Evolutionary conservation across 352 stramenopile species (phyloP).

Genomic region (Globisporangium recalcitrans): DNA sequence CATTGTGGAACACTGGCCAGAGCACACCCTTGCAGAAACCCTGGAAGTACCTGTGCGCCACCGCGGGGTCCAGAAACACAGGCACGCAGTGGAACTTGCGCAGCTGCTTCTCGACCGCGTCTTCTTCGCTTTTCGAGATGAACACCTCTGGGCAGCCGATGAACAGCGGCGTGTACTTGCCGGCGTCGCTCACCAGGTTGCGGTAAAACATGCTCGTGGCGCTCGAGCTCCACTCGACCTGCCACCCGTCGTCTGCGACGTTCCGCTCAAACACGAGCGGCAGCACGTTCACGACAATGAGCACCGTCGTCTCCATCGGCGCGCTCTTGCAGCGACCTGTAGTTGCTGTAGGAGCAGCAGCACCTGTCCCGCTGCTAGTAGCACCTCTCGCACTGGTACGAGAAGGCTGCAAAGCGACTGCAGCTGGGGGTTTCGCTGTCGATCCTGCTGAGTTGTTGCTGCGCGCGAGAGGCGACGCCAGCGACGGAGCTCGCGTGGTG

Average conservation of each 20-base stretch:
- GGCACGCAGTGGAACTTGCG: constrained; percentile 92
- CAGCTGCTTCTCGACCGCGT: constrained; percentile 67
- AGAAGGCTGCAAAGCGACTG: too few relatives aligned
- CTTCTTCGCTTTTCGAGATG: constrained; percentile 48
- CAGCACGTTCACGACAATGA: constrained; percentile 80
- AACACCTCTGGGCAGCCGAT: constrained; percentile 77
- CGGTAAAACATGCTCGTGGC: constrained; percentile 75
- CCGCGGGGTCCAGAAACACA: constrained; percentile 89
- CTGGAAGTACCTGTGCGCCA: constrained; percentile 86
- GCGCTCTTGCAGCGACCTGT: background rate
- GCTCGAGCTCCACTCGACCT: constrained; percentile 66
- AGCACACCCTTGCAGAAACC: constrained; percentile 97
- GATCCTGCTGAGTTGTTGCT: background rate
- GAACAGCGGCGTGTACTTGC: constrained; percentile 58
- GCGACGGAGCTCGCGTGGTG: background rate
- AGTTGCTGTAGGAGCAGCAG: background rate
- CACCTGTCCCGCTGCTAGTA: too few relatives aligned
- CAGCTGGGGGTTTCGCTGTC: background rate
- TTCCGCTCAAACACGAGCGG: constrained; percentile 67
- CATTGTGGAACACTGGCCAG: constrained; percentile 97
- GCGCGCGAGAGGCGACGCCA: constrained; percentile 4
- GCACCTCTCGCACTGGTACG: background rate
- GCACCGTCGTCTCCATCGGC: constrained; percentile 39
- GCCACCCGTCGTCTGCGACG: constrained; percentile 35
- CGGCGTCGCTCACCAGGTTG: constrained; percentile 47